Evolutionary conservation across 176 grass and related monocot species (phyloP), one percentile per base, ranked within the genome.

Genomic region (Oryza brachyantha): DNA sequence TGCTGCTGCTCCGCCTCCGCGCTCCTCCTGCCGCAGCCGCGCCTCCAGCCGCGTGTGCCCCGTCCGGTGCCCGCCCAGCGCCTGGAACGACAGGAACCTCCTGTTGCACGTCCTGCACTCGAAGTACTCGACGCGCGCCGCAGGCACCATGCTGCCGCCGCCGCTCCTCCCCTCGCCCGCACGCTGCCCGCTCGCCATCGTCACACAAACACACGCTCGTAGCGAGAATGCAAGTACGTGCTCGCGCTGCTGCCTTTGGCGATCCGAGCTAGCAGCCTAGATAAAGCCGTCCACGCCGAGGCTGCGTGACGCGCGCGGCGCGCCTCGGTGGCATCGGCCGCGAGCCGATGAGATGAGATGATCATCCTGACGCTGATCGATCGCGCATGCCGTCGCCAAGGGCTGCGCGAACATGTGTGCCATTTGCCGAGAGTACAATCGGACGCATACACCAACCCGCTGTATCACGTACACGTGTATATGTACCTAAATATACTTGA

Each of bases 61-160:
- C 66, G 81, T 84, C 46, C 85, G 77, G 71, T 88, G 89, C 19
- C 89, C 85, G 50, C 89, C 89, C 0, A 91, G 85, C 55, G 89
- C 89, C 74, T 88, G 89, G 82, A 91, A 91, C 70, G 86, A 85
- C 63, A 60, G 17, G 86, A 91, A 91, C 41, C 79, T 77, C 66
- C 11, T 40, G 39, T 40, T 85, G 86, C 89, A 91, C 61, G 86
- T 91, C 79, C 80, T 79, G 89, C 86, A 91, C 77, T 75, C 66
- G 82, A 91, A 91, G 70, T 72, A 71, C 14, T 73, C 43, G 43
- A 46, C 43, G 68, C 25, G 70, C 34, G 38, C 38, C 14, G 59
- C 42, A 1, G 42, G 13, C 42, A 39, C 66, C 14, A 54, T 24
- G 55, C 72, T 24, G n/a, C n/a, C n/a, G 55, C 72, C 66, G 68